phyloP scores from a whole-genome alignment of 345 rosid genomes.

The Pugionium dolabratum region DNA sequence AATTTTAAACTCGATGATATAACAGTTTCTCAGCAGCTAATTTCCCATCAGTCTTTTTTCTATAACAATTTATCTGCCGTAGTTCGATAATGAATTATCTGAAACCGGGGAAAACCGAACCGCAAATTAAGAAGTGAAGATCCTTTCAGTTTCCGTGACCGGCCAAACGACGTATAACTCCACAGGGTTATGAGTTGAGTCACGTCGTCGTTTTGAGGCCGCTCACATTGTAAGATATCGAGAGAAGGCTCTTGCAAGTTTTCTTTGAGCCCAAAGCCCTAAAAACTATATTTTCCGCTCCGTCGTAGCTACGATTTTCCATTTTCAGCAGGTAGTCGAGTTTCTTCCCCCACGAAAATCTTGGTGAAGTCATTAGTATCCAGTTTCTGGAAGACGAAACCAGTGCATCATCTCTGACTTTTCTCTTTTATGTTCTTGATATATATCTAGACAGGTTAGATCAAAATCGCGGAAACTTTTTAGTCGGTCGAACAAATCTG shows the following conservation, averaged over 20 bases:
- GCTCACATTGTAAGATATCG: neutral
- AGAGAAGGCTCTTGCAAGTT: neutral
- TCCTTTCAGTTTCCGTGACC: too few species aligned
- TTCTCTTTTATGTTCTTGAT: neutral
- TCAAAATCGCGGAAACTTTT: neutral
- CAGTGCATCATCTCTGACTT: slow-evolving; percentile 7
- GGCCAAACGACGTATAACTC: slow-evolving; percentile 17
- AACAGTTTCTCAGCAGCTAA: too few species aligned
- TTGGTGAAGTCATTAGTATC: neutral
- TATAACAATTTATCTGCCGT: neutral
- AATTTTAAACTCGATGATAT: neutral
- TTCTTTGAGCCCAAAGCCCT: slow-evolving; percentile 5
- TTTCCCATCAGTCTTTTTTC: neutral
- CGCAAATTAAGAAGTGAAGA: neutral
- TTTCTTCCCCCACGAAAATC: neutral
- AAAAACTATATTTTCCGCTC: neutral
- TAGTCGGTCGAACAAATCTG: slow-evolving; percentile 1
- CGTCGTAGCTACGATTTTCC: neutral
- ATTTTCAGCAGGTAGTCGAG: neutral
- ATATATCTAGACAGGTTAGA: neutral
- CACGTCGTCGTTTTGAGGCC: neutral
- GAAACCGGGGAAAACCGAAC: slow-evolving; percentile 17
- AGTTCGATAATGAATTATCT: neutral
- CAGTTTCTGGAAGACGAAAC: neutral
- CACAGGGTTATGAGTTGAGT: slow-evolving; percentile 6